Conservation (phyloP, 257 asterid genomes). For the Fraxinus americana region DNA sequence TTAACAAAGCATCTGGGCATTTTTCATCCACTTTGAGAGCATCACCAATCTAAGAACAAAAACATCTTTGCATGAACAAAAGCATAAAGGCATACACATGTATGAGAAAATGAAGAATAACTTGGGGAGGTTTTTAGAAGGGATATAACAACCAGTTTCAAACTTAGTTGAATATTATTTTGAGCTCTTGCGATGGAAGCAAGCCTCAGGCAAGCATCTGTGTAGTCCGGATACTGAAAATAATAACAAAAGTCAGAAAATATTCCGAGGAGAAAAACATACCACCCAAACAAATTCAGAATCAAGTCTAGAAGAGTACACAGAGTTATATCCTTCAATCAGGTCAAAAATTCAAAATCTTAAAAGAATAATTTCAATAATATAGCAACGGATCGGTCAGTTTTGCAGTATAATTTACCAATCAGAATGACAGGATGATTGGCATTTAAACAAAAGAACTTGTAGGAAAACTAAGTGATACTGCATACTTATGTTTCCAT, state of each 20-base stretch:
- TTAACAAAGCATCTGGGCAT: constrained; percentile 83
- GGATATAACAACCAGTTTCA: constrained; percentile 70
- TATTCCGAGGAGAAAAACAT: constrained; percentile 1
- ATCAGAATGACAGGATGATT: too few species aligned
- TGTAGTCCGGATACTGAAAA: constrained; percentile 84
- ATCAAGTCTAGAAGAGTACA: too few species aligned
- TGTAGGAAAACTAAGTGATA: not conserved
- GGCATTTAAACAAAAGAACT: constrained; percentile 5
- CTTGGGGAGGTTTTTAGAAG: not conserved
- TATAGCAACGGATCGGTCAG: not conserved
- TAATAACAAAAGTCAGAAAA: constrained; percentile 24
- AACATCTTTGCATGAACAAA: constrained; percentile 15
- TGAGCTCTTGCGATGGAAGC: constrained; percentile 93
- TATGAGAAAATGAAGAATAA: constrained; percentile 22
- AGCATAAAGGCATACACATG: constrained; percentile 11
- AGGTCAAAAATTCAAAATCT: not conserved
- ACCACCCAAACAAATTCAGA: too few species aligned
- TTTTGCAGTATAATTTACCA: too few species aligned
- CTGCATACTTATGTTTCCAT: not conserved
- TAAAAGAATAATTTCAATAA: not conserved
- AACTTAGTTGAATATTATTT: constrained; percentile 76
- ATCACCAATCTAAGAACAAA: constrained; percentile 69
- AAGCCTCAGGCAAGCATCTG: constrained; percentile 91
- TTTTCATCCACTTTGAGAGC: constrained; percentile 87
- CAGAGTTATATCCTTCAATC: too few species aligned